Conservation (phyloP, 176 grass and related monocot genomes). For the Otatea glauca region DNA sequence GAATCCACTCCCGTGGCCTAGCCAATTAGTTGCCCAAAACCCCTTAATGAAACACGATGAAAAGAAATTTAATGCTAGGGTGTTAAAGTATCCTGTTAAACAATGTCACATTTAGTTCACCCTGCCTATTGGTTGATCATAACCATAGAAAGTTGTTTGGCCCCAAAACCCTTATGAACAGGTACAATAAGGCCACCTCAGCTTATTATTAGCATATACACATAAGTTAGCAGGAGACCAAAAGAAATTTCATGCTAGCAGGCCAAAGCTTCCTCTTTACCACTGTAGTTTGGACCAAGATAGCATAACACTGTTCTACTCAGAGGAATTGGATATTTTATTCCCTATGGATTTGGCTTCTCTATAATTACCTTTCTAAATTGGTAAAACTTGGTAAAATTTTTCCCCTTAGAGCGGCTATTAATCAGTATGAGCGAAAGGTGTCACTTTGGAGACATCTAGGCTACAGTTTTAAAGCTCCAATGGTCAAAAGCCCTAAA, state of each 20-base stretch:
- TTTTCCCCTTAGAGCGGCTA: neutral
- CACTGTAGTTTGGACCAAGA: neutral
- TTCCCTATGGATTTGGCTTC: neutral
- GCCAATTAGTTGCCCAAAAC: neutral
- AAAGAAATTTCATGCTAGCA: neutral
- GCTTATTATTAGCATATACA: no score
- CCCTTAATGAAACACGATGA: neutral
- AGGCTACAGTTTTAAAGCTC: neutral
- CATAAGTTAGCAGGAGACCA: no score
- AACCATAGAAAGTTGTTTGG: neutral
- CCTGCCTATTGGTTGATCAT: neutral
- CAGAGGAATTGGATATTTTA: neutral
- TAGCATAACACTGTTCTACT: neutral
- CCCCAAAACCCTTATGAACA: no score
- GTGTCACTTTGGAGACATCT: neutral
- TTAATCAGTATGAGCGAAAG: neutral
- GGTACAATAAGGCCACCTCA: no score
- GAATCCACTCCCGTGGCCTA: neutral
- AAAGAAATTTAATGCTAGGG: neutral
- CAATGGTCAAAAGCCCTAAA: neutral
- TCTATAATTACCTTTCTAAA: conserved; percentile 5
- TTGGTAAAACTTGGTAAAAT: neutral
- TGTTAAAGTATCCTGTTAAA: neutral
- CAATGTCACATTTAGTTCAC: neutral
- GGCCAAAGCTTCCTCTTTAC: neutral